A percentile compares a stretch with the other conserved stretches of the same genome.
These are phyloP conservation scores for Torrubiella hemipterigena DNA, from an alignment of 2,329 filamentous ascomycete genomes.

Conservation along the genomic window DNA sequence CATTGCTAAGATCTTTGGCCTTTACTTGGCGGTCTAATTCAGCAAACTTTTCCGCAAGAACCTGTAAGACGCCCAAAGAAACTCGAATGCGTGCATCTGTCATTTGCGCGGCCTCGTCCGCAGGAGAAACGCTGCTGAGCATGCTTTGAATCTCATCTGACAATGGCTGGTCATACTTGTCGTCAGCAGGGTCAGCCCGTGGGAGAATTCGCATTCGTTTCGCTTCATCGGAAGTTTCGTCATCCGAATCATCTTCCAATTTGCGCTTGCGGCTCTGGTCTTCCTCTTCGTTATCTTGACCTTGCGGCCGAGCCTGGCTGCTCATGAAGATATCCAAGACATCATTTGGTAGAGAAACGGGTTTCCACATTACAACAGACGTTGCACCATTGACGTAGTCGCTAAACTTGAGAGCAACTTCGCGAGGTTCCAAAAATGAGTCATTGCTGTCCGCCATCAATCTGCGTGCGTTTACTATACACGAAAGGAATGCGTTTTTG, in stretches of 20 bases:
- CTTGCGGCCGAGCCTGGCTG: constrained; percentile 23
- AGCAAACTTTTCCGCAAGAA: constrained; percentile 21
- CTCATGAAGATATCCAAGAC: constrained; percentile 35
- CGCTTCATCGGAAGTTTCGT: constrained; percentile 15
- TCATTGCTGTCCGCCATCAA: constrained; percentile 28
- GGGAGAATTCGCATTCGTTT: constrained; percentile 16
- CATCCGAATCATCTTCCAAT: constrained; percentile 26
- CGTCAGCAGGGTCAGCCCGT: constrained; percentile 15
- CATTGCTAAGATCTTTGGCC: constrained; percentile 16
- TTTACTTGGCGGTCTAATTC: constrained; percentile 16
- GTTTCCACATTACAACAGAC: constrained; percentile 30
- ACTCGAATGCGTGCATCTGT: constrained; percentile 14
- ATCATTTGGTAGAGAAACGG: constrained; percentile 31
- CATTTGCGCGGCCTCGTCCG: constrained; percentile 5
- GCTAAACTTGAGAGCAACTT: constrained; percentile 34
- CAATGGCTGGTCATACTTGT: too few relatives aligned
- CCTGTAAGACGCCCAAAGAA: constrained; percentile 23
- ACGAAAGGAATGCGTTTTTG: constrained; percentile 30
- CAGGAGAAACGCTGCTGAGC: constrained; percentile 12
- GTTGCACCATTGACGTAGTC: constrained; percentile 27
- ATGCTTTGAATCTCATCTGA: constrained; percentile 18
- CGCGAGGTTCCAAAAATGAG: constrained; percentile 28
- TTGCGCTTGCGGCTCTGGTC: constrained; percentile 32
- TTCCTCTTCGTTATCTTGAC: constrained; percentile 9
- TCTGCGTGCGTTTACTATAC: constrained; percentile 21